A percentile compares a stretch with the other conserved stretches of the same genome.
These are phyloP conservation scores for Discostella stelligera DNA, from an alignment of 352 stramenopile genomes.

Conservation along the genomic window DNA sequence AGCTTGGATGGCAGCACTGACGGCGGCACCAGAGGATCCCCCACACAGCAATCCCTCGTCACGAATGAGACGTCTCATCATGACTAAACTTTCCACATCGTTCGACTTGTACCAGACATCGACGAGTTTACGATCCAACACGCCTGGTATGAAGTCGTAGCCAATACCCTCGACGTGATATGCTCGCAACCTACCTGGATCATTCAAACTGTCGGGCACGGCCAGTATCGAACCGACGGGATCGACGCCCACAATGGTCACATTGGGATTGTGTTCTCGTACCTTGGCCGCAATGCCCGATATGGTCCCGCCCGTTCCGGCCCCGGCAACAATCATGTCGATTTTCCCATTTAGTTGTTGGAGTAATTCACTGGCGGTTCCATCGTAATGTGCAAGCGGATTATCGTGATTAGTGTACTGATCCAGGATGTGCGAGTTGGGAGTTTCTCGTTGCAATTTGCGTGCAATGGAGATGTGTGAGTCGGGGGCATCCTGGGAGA, in stretches of 20 bases:
- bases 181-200: slow-evolving; percentile 87
- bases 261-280: slow-evolving; percentile 89
- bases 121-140: slow-evolving; percentile 91
- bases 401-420: slow-evolving; percentile 97
- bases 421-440: slow-evolving; percentile 93
- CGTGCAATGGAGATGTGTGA: slow-evolving; percentile 92
- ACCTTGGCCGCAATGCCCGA: slow-evolving; percentile 91
- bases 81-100: slow-evolving; percentile 91
- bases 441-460: slow-evolving; percentile 90
- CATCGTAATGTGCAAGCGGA: slow-evolving; percentile 93
- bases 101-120: slow-evolving; percentile 93
- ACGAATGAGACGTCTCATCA: slow-evolving; percentile 91
- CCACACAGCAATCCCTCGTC: slow-evolving; percentile 94
- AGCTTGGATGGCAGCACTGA: slow-evolving; percentile 85
- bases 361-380: slow-evolving; percentile 93
- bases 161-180: slow-evolving; percentile 96
- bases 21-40: slow-evolving; percentile 90
- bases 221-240: slow-evolving; percentile 90
- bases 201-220: slow-evolving; percentile 90
- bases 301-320: slow-evolving; percentile 94
- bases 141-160: slow-evolving; percentile 96
- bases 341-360: slow-evolving; percentile 90
- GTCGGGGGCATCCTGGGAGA: slow-evolving; percentile 88
- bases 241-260: slow-evolving; percentile 70
- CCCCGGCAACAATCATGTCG: slow-evolving; percentile 93